phyloP scores from a whole-genome alignment of 495 filamentous ascomycete genomes.

The Daldinia grandis region DNA sequence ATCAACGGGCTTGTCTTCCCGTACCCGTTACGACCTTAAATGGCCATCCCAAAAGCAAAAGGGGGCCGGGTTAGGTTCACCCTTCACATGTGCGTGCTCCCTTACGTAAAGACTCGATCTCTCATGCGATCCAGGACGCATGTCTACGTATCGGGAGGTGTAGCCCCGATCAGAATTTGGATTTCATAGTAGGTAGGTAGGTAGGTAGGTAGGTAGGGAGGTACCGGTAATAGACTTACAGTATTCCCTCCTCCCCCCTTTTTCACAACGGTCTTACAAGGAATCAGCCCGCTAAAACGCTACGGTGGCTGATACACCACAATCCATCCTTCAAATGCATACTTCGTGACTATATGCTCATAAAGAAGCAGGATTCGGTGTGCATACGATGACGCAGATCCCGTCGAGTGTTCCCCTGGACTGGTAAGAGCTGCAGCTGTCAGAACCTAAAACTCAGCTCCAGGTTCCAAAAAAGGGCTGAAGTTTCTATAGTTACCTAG shows the following conservation, averaged over 20 bases:
- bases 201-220: too few relatives aligned
- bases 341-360: constrained; percentile 4
- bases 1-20: constrained; percentile 4
- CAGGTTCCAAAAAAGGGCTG: not conserved
- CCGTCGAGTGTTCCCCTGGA: not conserved
- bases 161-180: constrained; percentile 5
- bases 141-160: constrained; percentile 14
- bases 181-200: constrained; percentile 20
- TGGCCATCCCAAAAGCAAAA: constrained; percentile 16
- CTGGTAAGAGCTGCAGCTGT: not conserved
- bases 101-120: not conserved
- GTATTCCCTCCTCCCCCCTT: not conserved
- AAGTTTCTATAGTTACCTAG: not conserved
- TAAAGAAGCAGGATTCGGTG: not conserved
- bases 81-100: not conserved
- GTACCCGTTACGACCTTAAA: constrained; percentile 9
- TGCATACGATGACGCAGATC: not conserved
- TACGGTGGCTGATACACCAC: not conserved
- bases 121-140: not conserved
- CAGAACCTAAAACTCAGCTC: constrained; percentile 1
- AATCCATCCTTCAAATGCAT: not conserved
- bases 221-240: not conserved
- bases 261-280: not conserved
- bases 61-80: not conserved
- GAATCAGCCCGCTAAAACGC: not conserved